Conservation (phyloP, 2,329 filamentous ascomycete genomes). For the Neonectria faginata region DNA sequence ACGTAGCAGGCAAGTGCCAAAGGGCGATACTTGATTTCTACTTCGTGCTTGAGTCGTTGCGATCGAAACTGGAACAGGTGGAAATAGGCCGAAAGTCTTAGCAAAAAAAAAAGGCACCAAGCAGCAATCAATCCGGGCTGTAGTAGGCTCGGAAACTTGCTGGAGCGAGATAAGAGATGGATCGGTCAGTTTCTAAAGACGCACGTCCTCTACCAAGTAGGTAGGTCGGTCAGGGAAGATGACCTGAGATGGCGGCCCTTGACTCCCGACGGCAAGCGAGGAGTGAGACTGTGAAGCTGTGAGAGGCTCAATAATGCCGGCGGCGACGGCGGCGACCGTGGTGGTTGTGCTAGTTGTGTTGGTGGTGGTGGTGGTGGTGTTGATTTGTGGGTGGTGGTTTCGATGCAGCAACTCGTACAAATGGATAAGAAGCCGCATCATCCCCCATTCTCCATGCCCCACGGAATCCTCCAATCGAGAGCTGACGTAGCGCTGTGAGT, state of each 20-base stretch:
- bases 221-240: conserved; percentile 24
- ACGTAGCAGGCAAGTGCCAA: conserved; percentile 13
- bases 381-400: conserved; percentile 11
- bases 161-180: conserved; percentile 24
- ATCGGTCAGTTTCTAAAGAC: conserved; percentile 18
- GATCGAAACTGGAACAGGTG: not conserved
- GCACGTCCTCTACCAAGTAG: conserved; percentile 22
- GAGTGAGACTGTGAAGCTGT: not conserved
- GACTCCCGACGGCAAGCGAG: conserved; percentile 9
- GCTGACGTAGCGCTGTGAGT: not conserved
- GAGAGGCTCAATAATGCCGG: conserved; percentile 17
- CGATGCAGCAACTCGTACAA: conserved; percentile 25
- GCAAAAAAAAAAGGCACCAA: not conserved
- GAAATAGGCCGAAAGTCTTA: conserved; percentile 2
- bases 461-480: conserved; percentile 6
- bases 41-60: not conserved
- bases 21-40: conserved; percentile 3
- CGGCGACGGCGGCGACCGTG: conserved; percentile 20
- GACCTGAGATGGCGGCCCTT: conserved; percentile 20
- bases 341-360: not conserved
- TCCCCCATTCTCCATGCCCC: conserved; percentile 24
- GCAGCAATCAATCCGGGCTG: conserved; percentile 7
- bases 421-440: conserved; percentile 34
- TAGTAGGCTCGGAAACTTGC: not conserved
- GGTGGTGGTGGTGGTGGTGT: conserved; percentile 16